These are phyloP conservation scores for Mucor plumbeus DNA, from an alignment of 371 early-diverging fungal species.

Conservation along the genomic window DNA sequence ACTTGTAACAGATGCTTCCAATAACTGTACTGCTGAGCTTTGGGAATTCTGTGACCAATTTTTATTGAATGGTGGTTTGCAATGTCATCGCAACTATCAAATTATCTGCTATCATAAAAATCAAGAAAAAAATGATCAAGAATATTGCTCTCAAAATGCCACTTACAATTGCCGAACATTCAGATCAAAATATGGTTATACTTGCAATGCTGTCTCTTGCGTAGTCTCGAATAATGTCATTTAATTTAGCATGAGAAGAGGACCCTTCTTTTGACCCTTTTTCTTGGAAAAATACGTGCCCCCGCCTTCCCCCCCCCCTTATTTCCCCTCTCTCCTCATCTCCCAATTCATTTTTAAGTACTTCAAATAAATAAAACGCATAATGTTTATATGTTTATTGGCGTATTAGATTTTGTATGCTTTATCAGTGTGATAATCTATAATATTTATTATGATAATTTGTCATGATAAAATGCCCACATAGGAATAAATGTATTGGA, in stretches of 20 bases:
- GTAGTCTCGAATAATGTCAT: not conserved
- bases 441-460: not conserved
- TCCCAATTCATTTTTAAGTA: not conserved
- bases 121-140: not conserved
- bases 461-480: not conserved
- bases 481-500: not conserved
- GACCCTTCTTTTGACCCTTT: not conserved
- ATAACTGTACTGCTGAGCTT: not conserved
- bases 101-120: conserved; percentile 1
- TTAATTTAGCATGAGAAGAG: not conserved
- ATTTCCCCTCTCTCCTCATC: not conserved
- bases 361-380: not conserved
- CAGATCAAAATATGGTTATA: conserved; percentile 5
- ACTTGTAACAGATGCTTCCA: not conserved
- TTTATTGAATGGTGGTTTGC: not conserved
- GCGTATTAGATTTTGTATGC: not conserved
- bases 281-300: not conserved
- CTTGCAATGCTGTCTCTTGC: not conserved
- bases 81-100: not conserved
- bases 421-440: not conserved
- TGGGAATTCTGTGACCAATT: not conserved
- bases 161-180: conserved; percentile 4
- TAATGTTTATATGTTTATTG: not conserved
- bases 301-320: not conserved
- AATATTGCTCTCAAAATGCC: not conserved